Conservation (phyloP, 495 filamentous ascomycete genomes). For the Xeromyces bisporus region DNA sequence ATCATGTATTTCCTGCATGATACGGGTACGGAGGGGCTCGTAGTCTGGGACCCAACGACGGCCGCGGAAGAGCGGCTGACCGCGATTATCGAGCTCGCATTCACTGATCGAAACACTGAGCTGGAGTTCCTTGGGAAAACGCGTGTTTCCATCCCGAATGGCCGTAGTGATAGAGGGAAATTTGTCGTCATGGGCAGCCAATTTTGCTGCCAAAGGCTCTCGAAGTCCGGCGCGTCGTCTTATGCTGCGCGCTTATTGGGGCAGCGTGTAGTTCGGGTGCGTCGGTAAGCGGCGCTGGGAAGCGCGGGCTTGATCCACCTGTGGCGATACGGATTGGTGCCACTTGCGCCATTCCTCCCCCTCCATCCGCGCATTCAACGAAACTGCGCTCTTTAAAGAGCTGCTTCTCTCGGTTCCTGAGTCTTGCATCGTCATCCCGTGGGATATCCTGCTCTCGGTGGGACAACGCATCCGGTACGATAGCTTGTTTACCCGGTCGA, state of each 20-base stretch:
- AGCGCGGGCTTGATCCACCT: no score
- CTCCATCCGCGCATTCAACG: no score
- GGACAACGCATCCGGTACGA: no score
- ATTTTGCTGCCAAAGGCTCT: no score
- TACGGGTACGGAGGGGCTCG: constrained; percentile 1
- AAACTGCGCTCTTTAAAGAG: background rate
- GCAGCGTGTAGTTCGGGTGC: no score
- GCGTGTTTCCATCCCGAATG: background rate
- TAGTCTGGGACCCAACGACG: background rate
- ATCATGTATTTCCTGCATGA: constrained; percentile 1
- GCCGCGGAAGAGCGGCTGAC: background rate
- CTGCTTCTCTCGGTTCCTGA: constrained; percentile 5
- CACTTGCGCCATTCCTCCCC: no score
- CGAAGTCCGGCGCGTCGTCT: no score
- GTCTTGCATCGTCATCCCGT: constrained; percentile 4
- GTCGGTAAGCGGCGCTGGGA: no score
- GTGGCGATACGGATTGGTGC: no score
- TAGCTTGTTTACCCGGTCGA: background rate
- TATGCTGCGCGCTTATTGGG: no score
- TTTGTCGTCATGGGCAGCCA: no score
- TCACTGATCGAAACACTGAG: constrained; percentile 1
- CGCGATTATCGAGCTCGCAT: constrained; percentile 1
- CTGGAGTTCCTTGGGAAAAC: constrained; percentile 1
- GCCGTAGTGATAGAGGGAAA: no score
- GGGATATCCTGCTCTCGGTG: background rate